Base-by-base conservation (phyloP, 164 flowering plant genomes). In the Vitis cinerea region DNA sequence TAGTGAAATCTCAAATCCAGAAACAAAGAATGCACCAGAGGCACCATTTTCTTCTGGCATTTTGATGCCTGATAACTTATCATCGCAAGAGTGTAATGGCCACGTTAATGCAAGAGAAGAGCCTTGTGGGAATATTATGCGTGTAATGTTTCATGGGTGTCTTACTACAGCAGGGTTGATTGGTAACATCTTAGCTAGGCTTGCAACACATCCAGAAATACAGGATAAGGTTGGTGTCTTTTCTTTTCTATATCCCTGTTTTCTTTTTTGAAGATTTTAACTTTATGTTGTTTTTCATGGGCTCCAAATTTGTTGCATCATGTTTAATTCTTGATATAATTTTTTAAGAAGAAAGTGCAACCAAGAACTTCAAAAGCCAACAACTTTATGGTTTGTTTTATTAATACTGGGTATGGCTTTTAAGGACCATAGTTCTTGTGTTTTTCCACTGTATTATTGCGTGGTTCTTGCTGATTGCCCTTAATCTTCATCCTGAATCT, bases 111-210 rank as follows among this genome's bases (percentile, higher is more conserved):
- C 57, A 15, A 71, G 50, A 48, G 83, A 81, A 59, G 90, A 84
- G 61, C 73, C 78, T 29, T 84, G 78, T 78, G 90, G 82, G 15
- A 80, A 83, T 65, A 72, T 83, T 61, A 81, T 84, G 84, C 80
- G 85, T 59, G 61, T 88, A 65, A 85, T 86, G 88, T 86, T 84
- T 75, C 90, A 88, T 74, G 90, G 93, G 37, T 82, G 84, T 70
- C 69, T 84, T 50, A 77, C 90, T 13, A 80, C 80, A 57, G 78
- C 85, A 12, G 79, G 83, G 59, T 72, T 88, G 70, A 84, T 88
- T 71, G 69, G 72, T 27, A 83, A 74, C 73, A 68, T 88, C 55
- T 76, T 85, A 71, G 64, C 79, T 23, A 85, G 83, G 78, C 88
- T 88, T 75, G 85, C 66, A 19, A 77, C 73, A 67, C 84, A 88